phyloP scores from a whole-genome alignment of 345 rosid species.

The Viola odorata region DNA sequence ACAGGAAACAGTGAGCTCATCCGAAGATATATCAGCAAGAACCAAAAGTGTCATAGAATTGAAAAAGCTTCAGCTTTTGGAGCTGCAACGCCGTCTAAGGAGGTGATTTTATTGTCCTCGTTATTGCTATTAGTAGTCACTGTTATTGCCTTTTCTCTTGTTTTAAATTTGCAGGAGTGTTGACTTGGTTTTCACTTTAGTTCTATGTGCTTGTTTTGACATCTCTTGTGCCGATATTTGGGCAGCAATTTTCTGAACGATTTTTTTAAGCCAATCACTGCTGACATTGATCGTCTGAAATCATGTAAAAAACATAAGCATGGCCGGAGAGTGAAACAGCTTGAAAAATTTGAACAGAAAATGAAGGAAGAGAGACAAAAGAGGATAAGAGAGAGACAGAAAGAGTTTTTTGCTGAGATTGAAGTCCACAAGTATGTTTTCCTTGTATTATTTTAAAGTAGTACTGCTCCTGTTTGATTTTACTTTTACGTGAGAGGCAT shows the following conservation, averaged over 20 bases:
- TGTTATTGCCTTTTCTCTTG: no score
- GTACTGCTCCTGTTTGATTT: background rate
- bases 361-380: slow-evolving; percentile 93
- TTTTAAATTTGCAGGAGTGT: no score
- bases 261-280: slow-evolving; percentile 67
- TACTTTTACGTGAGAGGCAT: background rate
- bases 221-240: slow-evolving; percentile 14
- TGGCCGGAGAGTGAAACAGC: slow-evolving; percentile 84
- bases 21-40: slow-evolving; percentile 79
- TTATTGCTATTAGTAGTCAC: background rate
- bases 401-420: slow-evolving; percentile 87
- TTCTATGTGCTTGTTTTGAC: slow-evolving; percentile 9
- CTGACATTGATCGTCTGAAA: slow-evolving; percentile 68
- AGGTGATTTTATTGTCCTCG: slow-evolving; percentile 38
- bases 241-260: slow-evolving; percentile 72
- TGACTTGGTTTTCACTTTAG: slow-evolving; percentile 1
- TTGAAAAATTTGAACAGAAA: slow-evolving; percentile 76
- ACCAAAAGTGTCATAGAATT: slow-evolving; percentile 88
- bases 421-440: slow-evolving; percentile 76
- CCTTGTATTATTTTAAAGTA: background rate
- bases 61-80: slow-evolving; percentile 81
- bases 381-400: slow-evolving; percentile 94
- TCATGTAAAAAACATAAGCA: slow-evolving; percentile 79
- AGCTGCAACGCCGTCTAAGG: slow-evolving; percentile 71
- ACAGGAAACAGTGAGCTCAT: slow-evolving; percentile 72